A percentile compares a stretch with the other conserved stretches of the same genome.
Conservation (phyloP, 2,329 filamentous ascomycete genomes). For the Aspergillus alliaceus region DNA sequence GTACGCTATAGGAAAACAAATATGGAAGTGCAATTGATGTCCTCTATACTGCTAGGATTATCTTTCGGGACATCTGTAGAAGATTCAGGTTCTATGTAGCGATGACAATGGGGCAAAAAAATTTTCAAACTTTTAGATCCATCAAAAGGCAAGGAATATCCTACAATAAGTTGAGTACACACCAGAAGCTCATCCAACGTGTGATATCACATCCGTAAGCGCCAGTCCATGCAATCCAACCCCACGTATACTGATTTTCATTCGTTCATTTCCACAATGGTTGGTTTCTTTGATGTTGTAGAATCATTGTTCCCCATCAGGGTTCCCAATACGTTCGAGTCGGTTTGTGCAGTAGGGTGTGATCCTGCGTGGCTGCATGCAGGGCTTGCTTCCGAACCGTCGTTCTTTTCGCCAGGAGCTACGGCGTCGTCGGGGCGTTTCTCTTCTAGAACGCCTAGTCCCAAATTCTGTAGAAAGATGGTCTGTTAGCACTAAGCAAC, state of each 20-base stretch:
- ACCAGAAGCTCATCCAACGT: not conserved
- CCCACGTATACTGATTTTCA: constrained; percentile 7
- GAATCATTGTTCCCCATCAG: constrained; percentile 37
- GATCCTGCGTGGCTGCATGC: constrained; percentile 13
- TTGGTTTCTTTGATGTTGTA: constrained; percentile 30
- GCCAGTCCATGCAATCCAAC: constrained; percentile 14
- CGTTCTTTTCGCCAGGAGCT: constrained; percentile 16
- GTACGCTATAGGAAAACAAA: constrained; percentile 11
- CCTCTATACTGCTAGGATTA: not conserved
- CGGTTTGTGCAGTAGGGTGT: constrained; percentile 9
- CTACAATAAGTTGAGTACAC: not conserved
- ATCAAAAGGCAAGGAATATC: not conserved
- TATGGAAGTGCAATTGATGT: constrained; percentile 8
- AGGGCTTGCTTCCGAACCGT: constrained; percentile 17
- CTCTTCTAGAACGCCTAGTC: constrained; percentile 47
- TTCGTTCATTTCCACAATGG: constrained; percentile 38
- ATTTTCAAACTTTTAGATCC: not conserved
- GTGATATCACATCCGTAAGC: constrained; percentile 7
- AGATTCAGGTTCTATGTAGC: not conserved
- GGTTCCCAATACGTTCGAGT: constrained; percentile 34
- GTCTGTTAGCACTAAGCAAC: not conserved
- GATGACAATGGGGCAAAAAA: not conserved
- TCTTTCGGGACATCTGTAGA: not conserved
- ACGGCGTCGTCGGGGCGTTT: constrained; percentile 24
- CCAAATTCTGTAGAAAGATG: constrained; percentile 37